Percentiles rank a stretch among this genome's conserved stretches.
These are phyloP conservation scores for Leccinum uliginosum DNA, from an alignment of 768 basidiomycete species.

Conservation along the genomic window DNA sequence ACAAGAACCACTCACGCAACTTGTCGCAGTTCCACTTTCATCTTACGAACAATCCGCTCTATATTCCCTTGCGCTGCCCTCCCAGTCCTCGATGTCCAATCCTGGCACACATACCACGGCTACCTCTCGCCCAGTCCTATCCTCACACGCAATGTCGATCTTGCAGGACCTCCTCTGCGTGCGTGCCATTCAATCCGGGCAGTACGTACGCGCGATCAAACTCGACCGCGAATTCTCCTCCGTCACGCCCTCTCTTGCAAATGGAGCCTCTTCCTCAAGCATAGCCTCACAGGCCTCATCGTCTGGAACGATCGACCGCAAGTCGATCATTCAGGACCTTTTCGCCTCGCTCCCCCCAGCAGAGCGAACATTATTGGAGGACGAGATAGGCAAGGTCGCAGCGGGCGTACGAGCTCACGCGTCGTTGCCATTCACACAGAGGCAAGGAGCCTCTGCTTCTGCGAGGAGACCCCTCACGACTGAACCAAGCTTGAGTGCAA, in stretches of 20 bases:
- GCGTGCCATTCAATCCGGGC: constrained; percentile 69
- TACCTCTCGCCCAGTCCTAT: constrained; percentile 23
- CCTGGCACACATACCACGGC: neutral
- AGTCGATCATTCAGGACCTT: constrained; percentile 67
- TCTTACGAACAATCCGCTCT: constrained; percentile 58
- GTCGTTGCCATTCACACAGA: neutral
- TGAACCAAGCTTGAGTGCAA: constrained; percentile 46
- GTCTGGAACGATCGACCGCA: constrained; percentile 39
- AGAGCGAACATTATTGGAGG: constrained; percentile 61
- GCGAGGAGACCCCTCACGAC: constrained; percentile 21
- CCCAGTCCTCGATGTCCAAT: constrained; percentile 19
- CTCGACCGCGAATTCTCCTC: constrained; percentile 61
- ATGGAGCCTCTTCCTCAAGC: constrained; percentile 6
- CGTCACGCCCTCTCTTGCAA: constrained; percentile 30
- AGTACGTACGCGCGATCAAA: constrained; percentile 69
- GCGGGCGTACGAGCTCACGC: constrained; percentile 17
- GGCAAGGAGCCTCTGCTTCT: constrained; percentile 6
- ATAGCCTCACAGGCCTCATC: constrained; percentile 24
- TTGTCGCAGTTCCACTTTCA: constrained; percentile 64
- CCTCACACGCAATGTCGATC: constrained; percentile 47
- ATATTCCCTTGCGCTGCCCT: constrained; percentile 53
- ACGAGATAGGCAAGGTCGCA: constrained; percentile 44
- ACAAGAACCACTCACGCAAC: constrained; percentile 50
- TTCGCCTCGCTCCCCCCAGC: constrained; percentile 56
- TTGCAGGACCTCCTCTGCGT: constrained; percentile 78